A percentile compares a stretch with the other conserved stretches of the same genome.
Conservation (phyloP, 768 basidiomycete genomes). For the Leucosporidium scottii region DNA sequence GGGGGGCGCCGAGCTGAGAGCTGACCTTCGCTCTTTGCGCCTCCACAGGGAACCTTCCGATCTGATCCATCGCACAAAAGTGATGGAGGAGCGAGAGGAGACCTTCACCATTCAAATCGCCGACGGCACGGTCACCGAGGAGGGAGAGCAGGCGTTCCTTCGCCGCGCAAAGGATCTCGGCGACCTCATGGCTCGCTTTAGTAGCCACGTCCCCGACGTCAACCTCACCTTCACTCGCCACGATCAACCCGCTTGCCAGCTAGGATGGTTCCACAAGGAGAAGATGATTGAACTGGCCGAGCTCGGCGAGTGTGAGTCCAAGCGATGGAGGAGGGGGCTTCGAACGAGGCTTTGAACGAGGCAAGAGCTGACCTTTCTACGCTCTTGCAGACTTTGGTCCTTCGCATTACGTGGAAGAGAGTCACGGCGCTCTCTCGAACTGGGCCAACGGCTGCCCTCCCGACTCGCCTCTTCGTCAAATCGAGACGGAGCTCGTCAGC, state of each 20-base stretch:
- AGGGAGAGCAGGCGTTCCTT: conserved; percentile 31
- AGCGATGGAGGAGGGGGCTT: background rate
- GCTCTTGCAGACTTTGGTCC: conserved; percentile 28
- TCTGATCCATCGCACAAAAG: conserved; percentile 31
- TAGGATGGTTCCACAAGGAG: conserved; percentile 35
- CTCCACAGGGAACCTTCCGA: conserved; percentile 32
- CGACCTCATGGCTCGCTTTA: conserved; percentile 33
- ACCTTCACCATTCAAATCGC: conserved; percentile 36
- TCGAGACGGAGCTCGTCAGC: conserved; percentile 14
- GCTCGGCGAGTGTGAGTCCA: conserved; percentile 35
- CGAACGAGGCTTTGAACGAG: background rate
- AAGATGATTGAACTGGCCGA: conserved; percentile 33
- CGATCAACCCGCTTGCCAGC: conserved; percentile 36
- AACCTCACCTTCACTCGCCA: conserved; percentile 38
- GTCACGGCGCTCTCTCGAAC: conserved; percentile 32
- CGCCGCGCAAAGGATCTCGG: conserved; percentile 35
- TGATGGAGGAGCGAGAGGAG: conserved; percentile 37
- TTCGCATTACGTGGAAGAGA: conserved; percentile 28
- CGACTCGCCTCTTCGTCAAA: conserved; percentile 34
- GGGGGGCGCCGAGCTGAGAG: background rate
- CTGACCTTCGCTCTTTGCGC: background rate
- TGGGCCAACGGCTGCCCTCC: conserved; percentile 39
- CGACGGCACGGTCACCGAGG: conserved; percentile 24
- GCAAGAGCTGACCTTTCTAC: background rate
- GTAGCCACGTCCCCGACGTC: conserved; percentile 31